Evolutionary conservation across 805 yeast species (phyloP), one percentile per base, ranked within the genome.

Genomic region (Suhomyces emberorum): DNA sequence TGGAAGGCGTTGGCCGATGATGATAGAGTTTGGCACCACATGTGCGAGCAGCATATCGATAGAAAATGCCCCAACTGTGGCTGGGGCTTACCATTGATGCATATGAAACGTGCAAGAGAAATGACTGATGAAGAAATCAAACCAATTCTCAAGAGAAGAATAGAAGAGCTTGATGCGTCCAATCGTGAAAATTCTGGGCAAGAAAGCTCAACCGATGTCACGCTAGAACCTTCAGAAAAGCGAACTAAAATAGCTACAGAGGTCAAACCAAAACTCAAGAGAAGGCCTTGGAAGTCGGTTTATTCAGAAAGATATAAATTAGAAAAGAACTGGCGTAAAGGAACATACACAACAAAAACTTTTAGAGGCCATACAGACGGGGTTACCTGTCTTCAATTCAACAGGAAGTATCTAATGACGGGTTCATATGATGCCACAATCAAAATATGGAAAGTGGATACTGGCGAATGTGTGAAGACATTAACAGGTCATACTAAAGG

Each of bases 21-120:
- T 56, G 98, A 93, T 54, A 66, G 95, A 33, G 97, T 93, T 3
- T 93, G 98, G 98, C 93, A 91, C 57, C 89, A 91, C 48, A 83
- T 93, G 88, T 93, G 98, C 56, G 96, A 88, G 57, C 98, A 93
- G 63, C 98, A 93, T 60, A 93, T 93, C 37, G 98, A 93, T 63
- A 74, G 95, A 42, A 93, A 93, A 60, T 93, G 98, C 65, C 95
- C 96, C 26, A 87, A 87, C 54, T 93, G 98, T 65, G 98, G 98
- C 11, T 93, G 98, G 98, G 98, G 98, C 4, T 70, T 93, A 46
- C 98, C 98, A 3, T 65, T 93, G 41, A 76, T 93, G 78, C 96
- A 88, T 52, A 87, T 88, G 79, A 84, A 82, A 55, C 70, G 83
- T 37, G 83, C 82, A 1, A 61, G 84, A 42, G 78, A 78, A 51